These are phyloP conservation scores for Colletotrichum cereale DNA, from an alignment of 2,329 filamentous ascomycete species.

Conservation along the genomic window DNA sequence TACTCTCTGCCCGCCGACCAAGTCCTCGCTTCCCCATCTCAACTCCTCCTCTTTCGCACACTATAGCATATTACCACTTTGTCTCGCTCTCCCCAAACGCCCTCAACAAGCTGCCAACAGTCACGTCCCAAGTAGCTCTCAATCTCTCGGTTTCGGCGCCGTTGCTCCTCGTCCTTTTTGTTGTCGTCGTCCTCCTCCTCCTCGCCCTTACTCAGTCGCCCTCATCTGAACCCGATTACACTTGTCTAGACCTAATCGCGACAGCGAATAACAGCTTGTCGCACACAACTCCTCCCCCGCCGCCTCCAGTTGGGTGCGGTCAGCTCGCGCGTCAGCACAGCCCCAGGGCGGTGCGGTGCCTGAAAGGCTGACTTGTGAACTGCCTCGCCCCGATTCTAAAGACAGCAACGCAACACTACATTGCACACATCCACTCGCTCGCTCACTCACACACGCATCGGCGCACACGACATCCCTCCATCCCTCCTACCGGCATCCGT, in stretches of 20 bases:
- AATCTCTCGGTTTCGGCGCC: not conserved
- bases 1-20: constrained; percentile 17
- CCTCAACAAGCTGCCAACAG: constrained; percentile 23
- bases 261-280: constrained; percentile 35
- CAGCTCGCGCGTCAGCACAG: constrained; percentile 55
- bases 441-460: constrained; percentile 18
- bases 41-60: constrained; percentile 31
- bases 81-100: constrained; percentile 22
- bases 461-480: constrained; percentile 40
- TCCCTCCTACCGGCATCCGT: constrained; percentile 32
- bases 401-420: constrained; percentile 47
- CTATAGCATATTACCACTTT: constrained; percentile 25
- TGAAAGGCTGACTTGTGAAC: constrained; percentile 60
- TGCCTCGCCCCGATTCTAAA: constrained; percentile 57
- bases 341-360: constrained; percentile 55
- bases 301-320: constrained; percentile 41
- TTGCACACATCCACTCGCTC: constrained; percentile 2
- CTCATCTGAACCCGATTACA: constrained; percentile 16
- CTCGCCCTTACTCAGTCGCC: constrained; percentile 4
- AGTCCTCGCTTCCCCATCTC: constrained; percentile 37
- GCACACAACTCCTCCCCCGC: constrained; percentile 25
- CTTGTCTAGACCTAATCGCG: constrained; percentile 28
- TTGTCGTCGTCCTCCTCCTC: not conserved
- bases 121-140: not conserved
- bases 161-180: constrained; percentile 1